Evolutionary conservation across 352 stramenopile species (phyloP).

Genomic region (Globisporangium parvum): DNA sequence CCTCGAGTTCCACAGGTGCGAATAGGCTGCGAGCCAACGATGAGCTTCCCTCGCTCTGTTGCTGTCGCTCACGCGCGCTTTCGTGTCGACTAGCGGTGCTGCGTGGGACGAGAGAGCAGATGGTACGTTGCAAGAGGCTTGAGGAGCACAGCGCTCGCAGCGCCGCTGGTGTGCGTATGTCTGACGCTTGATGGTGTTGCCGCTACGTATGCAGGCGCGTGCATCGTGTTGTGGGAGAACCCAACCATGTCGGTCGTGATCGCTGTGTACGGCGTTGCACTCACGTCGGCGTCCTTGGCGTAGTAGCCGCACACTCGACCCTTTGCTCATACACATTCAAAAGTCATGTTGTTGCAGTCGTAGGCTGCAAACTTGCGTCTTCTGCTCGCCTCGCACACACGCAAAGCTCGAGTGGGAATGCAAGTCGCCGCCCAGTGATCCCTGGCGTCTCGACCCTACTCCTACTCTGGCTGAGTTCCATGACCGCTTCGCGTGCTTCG

Average conservation of each 20-base stretch:
- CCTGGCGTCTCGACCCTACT: constrained; percentile 19
- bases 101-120: constrained; percentile 77
- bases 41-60: no score
- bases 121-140: constrained; percentile 20
- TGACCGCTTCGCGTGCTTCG: constrained; percentile 24
- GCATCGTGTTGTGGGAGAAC: constrained; percentile 75
- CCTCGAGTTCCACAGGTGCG: constrained; percentile 49
- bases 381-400: background rate
- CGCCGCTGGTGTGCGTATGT: no score
- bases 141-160: no score
- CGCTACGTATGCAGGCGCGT: constrained; percentile 29
- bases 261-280: constrained; percentile 61
- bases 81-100: constrained; percentile 23
- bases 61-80: no score
- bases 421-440: no score
- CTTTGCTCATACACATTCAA: background rate
- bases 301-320: background rate
- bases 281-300: constrained; percentile 16
- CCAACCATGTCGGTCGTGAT: constrained; percentile 57
- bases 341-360: background rate
- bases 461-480: constrained; percentile 4
- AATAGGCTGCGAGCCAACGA: no score
- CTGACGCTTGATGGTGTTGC: background rate
- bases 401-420: background rate
- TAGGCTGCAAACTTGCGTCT: background rate